Base-by-base conservation (phyloP, 2,329 filamentous ascomycete genomes). In the Alternaria sp. region DNA sequence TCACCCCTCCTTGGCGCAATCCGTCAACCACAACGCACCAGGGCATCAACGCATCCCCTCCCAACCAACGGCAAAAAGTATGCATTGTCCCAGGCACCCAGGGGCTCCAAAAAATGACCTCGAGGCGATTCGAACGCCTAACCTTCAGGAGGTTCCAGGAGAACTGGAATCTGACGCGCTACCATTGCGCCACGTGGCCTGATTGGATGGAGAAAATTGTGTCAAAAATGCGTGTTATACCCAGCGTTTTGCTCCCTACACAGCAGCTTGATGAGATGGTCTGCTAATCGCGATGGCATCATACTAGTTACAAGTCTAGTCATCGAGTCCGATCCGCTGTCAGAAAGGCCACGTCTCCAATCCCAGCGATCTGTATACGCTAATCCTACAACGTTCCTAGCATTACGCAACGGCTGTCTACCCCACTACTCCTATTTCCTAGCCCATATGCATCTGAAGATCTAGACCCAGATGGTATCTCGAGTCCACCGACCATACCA, bases 111-210 rank as follows among this genome's bases (percentile, higher is more conserved):
- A 60, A 55, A 32, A 49, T 74, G 71, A 74, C 71, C 70, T 67
- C 64, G 66, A 68, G 56, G 66, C 55, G 71, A 72, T 71, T 74
- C 66, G 71, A 72, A 74, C 71, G 57, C 68, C 62, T 69, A 73
- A 67, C 71, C 71, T 73, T 72, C 71, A 73, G 71, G 69, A 65
- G 50, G 59, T 60, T 69, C 66, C 66, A 70, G 61, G 30, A 13
- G n/a, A 58, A 68, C 71, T 72, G 71, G 71, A 73, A 73, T 73
- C 71, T 73, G 69, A 72, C 71, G 71, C 71, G 71, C 71, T 73
- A 73, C 71, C 69, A 72, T 73, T 73, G 71, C 69, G 68, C 69
- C 69, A 73, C 65, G 60, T 61, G 62, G 71, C 69, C 70, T 66
- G 47, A 54, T 69, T 66, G 32, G 61, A 69, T 72, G 59, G 26